Evolutionary conservation across 805 yeast species (phyloP).

Genomic region (Yarrowia phangngaensis): DNA sequence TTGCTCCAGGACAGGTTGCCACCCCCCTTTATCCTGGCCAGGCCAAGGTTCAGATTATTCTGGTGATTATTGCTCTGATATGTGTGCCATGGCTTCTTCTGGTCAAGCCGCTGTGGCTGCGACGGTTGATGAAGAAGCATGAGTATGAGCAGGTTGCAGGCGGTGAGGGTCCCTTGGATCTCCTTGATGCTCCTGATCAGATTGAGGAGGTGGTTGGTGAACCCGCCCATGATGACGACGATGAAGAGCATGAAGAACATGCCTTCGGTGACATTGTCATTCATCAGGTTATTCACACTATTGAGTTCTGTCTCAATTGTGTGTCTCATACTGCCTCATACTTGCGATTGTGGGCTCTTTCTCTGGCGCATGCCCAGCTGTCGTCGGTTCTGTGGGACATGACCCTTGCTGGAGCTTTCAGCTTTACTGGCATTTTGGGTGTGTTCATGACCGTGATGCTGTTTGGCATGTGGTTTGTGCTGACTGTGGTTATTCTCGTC

Average conservation of each 20-base stretch:
- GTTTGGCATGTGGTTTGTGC: slow-evolving; percentile 91
- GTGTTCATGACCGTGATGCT: slow-evolving; percentile 70
- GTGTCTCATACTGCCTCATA: slow-evolving; percentile 99
- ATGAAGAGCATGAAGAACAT: slow-evolving; percentile 53
- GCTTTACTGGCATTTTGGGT: slow-evolving; percentile 60
- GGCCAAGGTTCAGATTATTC: slow-evolving; percentile 62
- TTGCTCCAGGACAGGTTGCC: slow-evolving; percentile 84
- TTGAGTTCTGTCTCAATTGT: slow-evolving; percentile 94
- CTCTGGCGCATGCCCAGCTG: slow-evolving; percentile 94
- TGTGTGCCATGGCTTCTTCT: slow-evolving; percentile 92
- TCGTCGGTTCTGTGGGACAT: slow-evolving; percentile 94
- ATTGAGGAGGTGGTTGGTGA: slow-evolving; percentile 29
- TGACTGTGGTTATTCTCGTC: slow-evolving; percentile 87
- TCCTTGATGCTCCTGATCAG: slow-evolving; percentile 27
- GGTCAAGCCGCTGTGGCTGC: slow-evolving; percentile 73
- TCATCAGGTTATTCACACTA: slow-evolving; percentile 95
- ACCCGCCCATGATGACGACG: slow-evolving; percentile 40
- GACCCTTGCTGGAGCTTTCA: slow-evolving; percentile 83
- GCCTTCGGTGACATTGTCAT: slow-evolving; percentile 91
- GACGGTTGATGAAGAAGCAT: slow-evolving; percentile 53
- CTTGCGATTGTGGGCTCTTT: slow-evolving; percentile 93
- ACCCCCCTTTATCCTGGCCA: slow-evolving; percentile 81
- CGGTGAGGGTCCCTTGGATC: slow-evolving; percentile 34
- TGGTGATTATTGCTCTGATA: slow-evolving; percentile 70
- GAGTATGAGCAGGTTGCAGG: slow-evolving; percentile 50